A percentile compares a stretch with the other conserved stretches of the same genome.
These are phyloP conservation scores for Picea mariana DNA, from an alignment of 83 land plant species.

Conservation along the genomic window DNA sequence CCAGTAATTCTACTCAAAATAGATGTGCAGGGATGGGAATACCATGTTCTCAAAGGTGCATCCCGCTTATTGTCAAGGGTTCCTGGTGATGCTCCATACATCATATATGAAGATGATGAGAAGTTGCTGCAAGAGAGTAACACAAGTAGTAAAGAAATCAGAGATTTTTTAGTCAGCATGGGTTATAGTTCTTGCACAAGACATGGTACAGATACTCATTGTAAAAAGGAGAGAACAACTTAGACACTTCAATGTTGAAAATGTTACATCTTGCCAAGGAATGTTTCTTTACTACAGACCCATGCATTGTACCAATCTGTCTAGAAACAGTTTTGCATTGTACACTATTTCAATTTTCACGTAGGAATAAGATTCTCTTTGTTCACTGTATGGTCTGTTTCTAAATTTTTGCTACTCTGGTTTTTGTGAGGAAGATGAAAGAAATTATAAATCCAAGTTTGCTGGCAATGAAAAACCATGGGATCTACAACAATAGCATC, in stretches of 20 bases:
- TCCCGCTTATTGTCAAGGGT: constrained; percentile 60
- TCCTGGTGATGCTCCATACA: constrained; percentile 65
- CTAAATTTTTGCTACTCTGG: background rate
- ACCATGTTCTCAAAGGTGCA: constrained; percentile 81
- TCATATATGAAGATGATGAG: constrained; percentile 89
- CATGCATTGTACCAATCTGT: background rate
- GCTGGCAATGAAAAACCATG: background rate
- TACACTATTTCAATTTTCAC: background rate
- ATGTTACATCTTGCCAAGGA: background rate
- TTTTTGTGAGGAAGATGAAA: background rate
- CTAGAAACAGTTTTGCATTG: background rate
- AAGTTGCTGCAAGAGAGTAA: constrained; percentile 73
- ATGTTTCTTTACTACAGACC: background rate
- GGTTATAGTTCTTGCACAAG: constrained; percentile 67
- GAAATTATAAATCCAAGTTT: background rate
- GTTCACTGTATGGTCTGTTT: background rate
- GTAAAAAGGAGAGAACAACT: constrained; percentile 43
- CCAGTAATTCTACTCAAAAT: constrained; percentile 70
- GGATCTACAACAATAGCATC: no score
- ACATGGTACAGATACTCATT: constrained; percentile 80
- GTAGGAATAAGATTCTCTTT: background rate
- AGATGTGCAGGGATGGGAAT: constrained; percentile 92
- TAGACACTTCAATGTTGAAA: background rate
- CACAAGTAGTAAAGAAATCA: constrained; percentile 63
- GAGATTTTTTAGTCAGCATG: constrained; percentile 44